Evolutionary conservation across 2,329 filamentous ascomycete genomes (phyloP).

Genomic region (Scedosporium aurantiacum): DNA sequence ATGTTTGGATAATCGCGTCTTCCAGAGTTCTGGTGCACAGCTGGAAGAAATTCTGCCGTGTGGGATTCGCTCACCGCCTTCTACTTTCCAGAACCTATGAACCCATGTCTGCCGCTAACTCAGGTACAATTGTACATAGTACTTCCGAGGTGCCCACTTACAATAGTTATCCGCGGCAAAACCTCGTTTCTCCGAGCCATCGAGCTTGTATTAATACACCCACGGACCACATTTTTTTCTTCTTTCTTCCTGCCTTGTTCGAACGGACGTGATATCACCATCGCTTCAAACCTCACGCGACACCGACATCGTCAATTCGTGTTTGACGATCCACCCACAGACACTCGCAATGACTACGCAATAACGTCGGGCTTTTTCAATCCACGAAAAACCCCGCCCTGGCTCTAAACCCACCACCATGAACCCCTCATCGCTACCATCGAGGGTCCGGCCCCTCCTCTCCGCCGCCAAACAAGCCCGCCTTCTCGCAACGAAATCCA

Average conservation of each 20-base stretch:
- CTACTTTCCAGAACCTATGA: not conserved
- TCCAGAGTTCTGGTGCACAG: not conserved
- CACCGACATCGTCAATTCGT: not conserved
- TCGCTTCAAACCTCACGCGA: not conserved
- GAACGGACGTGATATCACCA: not conserved
- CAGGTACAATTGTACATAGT: not conserved
- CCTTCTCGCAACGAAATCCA: slow-evolving; percentile 17
- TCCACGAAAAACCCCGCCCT: not conserved
- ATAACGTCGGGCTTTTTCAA: not conserved
- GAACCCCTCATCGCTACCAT: slow-evolving; percentile 15
- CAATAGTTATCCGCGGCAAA: not conserved
- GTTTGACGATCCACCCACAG: not conserved
- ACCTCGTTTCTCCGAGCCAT: not conserved
- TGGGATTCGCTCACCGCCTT: not conserved
- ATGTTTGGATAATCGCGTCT: not conserved
- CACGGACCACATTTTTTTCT: too few species aligned
- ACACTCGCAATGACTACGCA: not conserved
- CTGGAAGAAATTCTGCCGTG: slow-evolving; percentile 4
- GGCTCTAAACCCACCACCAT: not conserved
- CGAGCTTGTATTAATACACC: too few species aligned
- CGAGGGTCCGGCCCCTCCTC: slow-evolving; percentile 19
- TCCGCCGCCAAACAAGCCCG: slow-evolving; percentile 12
- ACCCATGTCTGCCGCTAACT: too few species aligned
- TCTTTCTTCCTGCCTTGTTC: too few species aligned
- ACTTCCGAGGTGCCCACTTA: not conserved